phyloP scores from a whole-genome alignment of 306 rosid species.

The Hippophae gyantsensis region DNA sequence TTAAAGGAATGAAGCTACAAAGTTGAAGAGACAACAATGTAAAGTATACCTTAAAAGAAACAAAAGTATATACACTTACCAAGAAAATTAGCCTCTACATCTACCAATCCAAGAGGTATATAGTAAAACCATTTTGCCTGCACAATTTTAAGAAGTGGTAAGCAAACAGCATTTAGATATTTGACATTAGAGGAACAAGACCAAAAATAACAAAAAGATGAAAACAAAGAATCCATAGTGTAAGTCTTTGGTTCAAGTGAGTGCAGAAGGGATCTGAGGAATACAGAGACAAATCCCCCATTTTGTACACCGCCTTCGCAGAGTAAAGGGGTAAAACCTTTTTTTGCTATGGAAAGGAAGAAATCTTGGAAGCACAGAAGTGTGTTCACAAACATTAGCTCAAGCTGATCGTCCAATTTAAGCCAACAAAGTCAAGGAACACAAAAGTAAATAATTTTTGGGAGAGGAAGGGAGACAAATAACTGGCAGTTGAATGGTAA shows the following conservation, averaged over 20 bases:
- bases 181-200: background rate
- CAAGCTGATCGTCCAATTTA: no score
- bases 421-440: background rate
- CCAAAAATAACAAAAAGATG: background rate
- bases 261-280: no score
- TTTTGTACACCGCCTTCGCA: no score
- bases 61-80: constrained; percentile 32
- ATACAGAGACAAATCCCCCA: no score
- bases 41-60: background rate
- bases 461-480: no score
- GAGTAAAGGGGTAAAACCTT: no score
- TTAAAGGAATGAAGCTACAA: background rate
- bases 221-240: no score
- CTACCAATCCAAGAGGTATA: constrained; percentile 69
- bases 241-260: no score
- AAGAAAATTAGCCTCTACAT: constrained; percentile 92
- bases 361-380: no score
- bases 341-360: no score
- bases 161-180: constrained; percentile 5
- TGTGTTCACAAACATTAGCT: no score
- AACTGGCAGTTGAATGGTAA: no score
- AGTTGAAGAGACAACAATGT: background rate
- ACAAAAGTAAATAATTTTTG: background rate
- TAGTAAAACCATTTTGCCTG: constrained; percentile 93
- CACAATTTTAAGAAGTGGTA: constrained; percentile 13